phyloP scores from a whole-genome alignment of 176 grass and related monocot species.

The Neostapfia colusana region DNA sequence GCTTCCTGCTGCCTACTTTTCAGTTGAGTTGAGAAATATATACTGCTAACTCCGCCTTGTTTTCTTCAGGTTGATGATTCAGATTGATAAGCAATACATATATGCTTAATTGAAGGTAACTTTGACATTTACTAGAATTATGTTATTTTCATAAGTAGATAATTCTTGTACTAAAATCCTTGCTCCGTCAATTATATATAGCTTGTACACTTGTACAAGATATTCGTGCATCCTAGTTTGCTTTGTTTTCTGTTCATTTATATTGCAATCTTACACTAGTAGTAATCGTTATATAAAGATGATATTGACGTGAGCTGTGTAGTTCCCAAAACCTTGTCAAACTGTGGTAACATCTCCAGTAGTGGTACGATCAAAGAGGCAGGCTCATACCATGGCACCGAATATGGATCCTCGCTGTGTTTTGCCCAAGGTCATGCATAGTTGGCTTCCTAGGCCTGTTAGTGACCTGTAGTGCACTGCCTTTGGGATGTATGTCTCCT shows the following conservation, averaged over 20 bases:
- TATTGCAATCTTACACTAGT: not conserved
- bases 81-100: not conserved
- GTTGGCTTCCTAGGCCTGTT: not conserved
- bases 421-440: not conserved
- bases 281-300: not conserved
- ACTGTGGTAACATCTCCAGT: not conserved
- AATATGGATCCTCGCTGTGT: no score
- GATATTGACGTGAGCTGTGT: not conserved
- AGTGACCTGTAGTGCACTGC: not conserved
- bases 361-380: not conserved
- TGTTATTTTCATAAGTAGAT: not conserved
- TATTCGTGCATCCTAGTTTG: not conserved
- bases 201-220: not conserved
- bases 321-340: not conserved
- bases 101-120: not conserved
- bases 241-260: not conserved
- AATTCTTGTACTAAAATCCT: not conserved
- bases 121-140: not conserved
- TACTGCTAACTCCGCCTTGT: not conserved
- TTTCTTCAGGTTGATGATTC: conserved; percentile 1
- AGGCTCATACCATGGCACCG: no score
- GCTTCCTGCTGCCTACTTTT: not conserved
- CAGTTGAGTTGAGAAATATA: not conserved
- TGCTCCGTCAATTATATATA: not conserved
- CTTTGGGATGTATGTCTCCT: not conserved